Evolutionary conservation across 257 asterid genomes (phyloP).

Genomic region (Apocynum venetum): DNA sequence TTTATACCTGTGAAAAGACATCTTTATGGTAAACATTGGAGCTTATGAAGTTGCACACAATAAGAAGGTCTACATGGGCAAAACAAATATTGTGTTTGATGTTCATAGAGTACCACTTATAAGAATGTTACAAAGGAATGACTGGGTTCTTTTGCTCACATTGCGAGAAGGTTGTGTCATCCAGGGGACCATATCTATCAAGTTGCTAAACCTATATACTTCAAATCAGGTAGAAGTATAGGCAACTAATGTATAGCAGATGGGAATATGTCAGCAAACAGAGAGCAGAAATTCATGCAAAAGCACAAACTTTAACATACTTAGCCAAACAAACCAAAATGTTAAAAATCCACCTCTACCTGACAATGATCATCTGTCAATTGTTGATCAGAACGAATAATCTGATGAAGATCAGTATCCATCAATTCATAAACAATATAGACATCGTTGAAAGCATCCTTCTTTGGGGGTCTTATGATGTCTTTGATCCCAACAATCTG

Average conservation of each 20-base stretch:
- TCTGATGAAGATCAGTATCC: constrained; percentile 90
- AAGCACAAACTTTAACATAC: not conserved
- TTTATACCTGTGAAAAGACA: not conserved
- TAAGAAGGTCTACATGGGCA: too few relatives aligned
- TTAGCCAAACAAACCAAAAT: not conserved
- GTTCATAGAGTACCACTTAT: not conserved
- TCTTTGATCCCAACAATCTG: constrained; percentile 82
- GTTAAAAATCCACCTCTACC: constrained; percentile 28
- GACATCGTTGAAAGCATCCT: constrained; percentile 70
- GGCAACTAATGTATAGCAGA: not conserved
- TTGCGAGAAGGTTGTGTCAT: not conserved
- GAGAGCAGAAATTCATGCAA: not conserved
- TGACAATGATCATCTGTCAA: constrained; percentile 79
- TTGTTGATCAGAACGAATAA: constrained; percentile 74
- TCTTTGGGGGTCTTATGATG: constrained; percentile 66
- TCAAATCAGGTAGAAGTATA: not conserved
- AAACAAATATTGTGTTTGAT: not conserved
- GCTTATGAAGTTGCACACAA: not conserved
- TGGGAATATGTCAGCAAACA: not conserved
- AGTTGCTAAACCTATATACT: not conserved
- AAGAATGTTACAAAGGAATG: not conserved
- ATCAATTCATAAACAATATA: constrained; percentile 74
- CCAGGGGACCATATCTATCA: not conserved
- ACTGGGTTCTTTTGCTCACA: not conserved
- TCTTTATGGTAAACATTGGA: not conserved